Base-by-base conservation (phyloP, 2,329 filamentous ascomycete genomes). In the Cyclaneusma minus region DNA sequence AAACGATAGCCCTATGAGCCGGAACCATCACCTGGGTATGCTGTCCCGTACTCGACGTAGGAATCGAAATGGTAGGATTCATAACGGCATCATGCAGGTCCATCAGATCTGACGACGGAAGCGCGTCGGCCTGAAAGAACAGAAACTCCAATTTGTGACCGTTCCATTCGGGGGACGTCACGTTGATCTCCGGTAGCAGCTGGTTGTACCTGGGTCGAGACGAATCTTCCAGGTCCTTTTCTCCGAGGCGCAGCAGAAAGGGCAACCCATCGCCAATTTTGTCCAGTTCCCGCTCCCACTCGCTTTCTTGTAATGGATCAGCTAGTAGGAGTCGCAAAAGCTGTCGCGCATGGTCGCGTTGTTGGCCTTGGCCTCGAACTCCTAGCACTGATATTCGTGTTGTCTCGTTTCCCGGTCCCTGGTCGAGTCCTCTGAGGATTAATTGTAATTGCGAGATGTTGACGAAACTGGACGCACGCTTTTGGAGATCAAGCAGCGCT, bases 1-100 rank as follows among this genome's bases (percentile, higher is more conserved):
- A 64, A 7, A 94, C 41, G 10, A 94, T 52, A 1, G 76, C 70
- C 44, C 75, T 80, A 45, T 95, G 87, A 1, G 94, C 83, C 0
- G 87, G 85, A 22, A 82, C 83, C 5, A 72, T 69, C 21, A 89
- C 61, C 10, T 72, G 64, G 8, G 72, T 71, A 30, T 70, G 64
- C 33, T 70, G 61, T 6, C 73, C 72, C 10, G 67, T 68, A 33
- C 61, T 62, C 9, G 76, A 72, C 5, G 60, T 64, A 2, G 68
- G 68, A 21, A 81, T 78, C 12, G 80, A 71, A 17, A 92, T 64
- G 1, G 62, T 63, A 3, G 84, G 84, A 11, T 82, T 75, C n/a
- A 93, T 62, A 8, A 85, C 57, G 0, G 68, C 60, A 34, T 85
- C 76, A 32, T 66, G 61, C 4, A 69, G 54, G 7, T 54, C 54